Evolutionary conservation across 2,329 filamentous ascomycete species (phyloP), one percentile per base, ranked within the genome.

Genomic region (Colletotrichum zoysiae): DNA sequence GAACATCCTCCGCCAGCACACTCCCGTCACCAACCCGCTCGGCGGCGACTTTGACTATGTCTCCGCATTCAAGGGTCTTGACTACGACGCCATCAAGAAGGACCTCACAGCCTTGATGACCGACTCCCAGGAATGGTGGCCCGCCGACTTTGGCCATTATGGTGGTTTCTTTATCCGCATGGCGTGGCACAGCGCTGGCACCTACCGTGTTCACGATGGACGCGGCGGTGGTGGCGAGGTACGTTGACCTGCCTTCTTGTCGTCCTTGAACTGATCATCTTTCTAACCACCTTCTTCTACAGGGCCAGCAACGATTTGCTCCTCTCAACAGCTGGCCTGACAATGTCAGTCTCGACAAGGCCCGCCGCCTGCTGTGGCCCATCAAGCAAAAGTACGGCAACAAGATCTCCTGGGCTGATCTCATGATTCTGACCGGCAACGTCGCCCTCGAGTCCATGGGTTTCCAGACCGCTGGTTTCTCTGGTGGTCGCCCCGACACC

Each of bases 321-420:
- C 92, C 92, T 5, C 89, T 95, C 79, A 94, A 94, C 87, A 90
- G 90, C 84, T 94, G 92, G 92, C 92, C 92, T 48, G 92, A 95
- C 83, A 95, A 95, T 75, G 91, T 90, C 78, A 90, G 86, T 76
- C 87, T 95, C 65, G 92, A 95, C 87, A 95, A 95, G 88, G 92
- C 92, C 44, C 92, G 92, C 69, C 92, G 92, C 74, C 88, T 95
- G 66, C 84, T 95, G 53, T 94, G 69, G 69, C 92, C 92, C 67
- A 90, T 95, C 84, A 95, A 95, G 88, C 92, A 93, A 77, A 95
- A 95, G 87, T 95, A 95, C 75, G 92, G 92, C 80, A 90, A 89
- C 86, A 93, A 93, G 86, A 92, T 95, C 81, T 94, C 92, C 0
- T 95, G 92, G 92, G 90, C 92, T 33, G 92, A 95, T 78, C 82